phyloP scores from a whole-genome alignment of 2,329 filamentous ascomycete species.

The Fusarium sp. region DNA sequence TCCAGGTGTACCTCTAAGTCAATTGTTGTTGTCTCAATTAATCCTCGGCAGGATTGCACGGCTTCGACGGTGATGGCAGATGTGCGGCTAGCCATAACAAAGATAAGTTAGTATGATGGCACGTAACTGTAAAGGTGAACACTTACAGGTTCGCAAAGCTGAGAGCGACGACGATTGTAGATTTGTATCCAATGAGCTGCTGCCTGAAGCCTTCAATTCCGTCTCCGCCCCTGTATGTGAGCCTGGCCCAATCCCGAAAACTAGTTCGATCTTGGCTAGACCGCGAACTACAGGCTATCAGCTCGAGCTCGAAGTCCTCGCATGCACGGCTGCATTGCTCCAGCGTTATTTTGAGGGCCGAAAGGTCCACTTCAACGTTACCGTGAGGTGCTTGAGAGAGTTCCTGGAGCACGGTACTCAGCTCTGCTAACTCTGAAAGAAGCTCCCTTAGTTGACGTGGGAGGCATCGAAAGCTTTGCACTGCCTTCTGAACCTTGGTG shows the following conservation, averaged over 20 bases:
- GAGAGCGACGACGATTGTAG: conserved; percentile 42
- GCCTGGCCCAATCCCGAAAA: conserved; percentile 61
- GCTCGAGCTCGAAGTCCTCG: conserved; percentile 57
- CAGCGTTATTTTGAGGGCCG: conserved; percentile 52
- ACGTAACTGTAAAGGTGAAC: neutral
- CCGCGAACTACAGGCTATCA: conserved; percentile 53
- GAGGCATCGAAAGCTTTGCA: neutral
- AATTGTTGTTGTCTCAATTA: conserved; percentile 3
- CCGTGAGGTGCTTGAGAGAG: neutral
- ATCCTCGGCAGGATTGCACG: neutral
- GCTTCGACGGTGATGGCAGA: conserved; percentile 1
- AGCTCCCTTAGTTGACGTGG: neutral
- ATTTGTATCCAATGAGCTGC: conserved; percentile 58
- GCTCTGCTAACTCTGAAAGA: neutral
- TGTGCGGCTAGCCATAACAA: neutral
- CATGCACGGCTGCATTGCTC: conserved; percentile 58
- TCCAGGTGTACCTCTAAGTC: neutral
- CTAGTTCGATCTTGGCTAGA: conserved; percentile 54
- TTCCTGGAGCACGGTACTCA: neutral
- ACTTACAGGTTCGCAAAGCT: conserved; percentile 42
- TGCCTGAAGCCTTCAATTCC: conserved; percentile 58
- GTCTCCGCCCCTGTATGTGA: conserved; percentile 59
- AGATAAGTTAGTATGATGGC: neutral
- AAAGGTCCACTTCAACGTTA: conserved; percentile 20
- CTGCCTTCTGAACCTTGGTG: neutral